Evolutionary conservation across 1,284 basidiomycete genomes (phyloP), one percentile per base, ranked within the genome.

Genomic region (Paramarasmius palmivorus): DNA sequence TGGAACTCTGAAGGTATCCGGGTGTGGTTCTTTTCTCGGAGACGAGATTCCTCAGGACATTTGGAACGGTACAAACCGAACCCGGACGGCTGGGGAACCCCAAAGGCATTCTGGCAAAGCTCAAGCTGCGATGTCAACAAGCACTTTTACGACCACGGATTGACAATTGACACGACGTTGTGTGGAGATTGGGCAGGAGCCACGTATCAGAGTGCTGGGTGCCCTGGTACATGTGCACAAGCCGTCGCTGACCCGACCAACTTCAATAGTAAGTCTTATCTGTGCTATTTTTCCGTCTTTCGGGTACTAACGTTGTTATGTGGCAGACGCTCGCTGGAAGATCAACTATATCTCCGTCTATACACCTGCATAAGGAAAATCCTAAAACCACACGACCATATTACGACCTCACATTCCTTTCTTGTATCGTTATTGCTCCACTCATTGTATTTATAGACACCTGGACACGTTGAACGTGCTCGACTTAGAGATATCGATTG

Each of bases 21-120:
- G 49, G 78, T 94, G 45, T 96, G 91, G 89, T 83, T 82, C 66
- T 93, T 93, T 75, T 61, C 79, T 25, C 81, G 92, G n/a, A 37
- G 63, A 62, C 26, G 65, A 74, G 6, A 85, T 95, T 49, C 93
- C 93, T 1, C 47, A 59, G 4, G 92, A 95, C 67, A 84, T 95
- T 66, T 72, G 70, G 3, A 65, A 46, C 29, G 34, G 47, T 40
- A 26, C 49, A 68, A 61, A 15, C 92, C 90, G 1, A 68, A 82
- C 53, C 91, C 92, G 1, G 62, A 71, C 9, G 67, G 63, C 4
- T 95, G 92, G 92, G 83, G 84, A 10, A 66, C 67, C 10, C 90
- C 92, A 5, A 73, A 68, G 20, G 92, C 89, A 9, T 76, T 78
- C 57, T 94, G 82, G 77, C 79, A 81, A 46, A 71, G 80, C 35